Evolutionary conservation across 495 filamentous ascomycete species (phyloP).

Genomic region (Clohesyomyces aquaticus): DNA sequence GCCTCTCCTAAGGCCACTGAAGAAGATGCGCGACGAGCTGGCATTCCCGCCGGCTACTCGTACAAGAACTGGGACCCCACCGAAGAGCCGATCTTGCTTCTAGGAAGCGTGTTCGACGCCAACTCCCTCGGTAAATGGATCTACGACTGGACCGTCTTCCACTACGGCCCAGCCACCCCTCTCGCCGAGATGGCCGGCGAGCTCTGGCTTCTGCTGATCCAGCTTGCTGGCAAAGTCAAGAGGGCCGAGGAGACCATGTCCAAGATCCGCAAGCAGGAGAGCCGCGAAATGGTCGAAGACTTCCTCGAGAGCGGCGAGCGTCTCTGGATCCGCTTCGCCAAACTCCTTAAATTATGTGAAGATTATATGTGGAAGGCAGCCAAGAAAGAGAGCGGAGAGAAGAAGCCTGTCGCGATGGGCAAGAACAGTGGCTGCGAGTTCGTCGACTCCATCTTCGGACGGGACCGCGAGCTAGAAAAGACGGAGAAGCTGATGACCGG

Average conservation of each 20-base stretch:
- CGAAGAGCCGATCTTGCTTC: constrained; percentile 88
- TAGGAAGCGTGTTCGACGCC: constrained; percentile 96
- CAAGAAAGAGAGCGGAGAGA: constrained; percentile 62
- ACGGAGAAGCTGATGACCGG: constrained; percentile 96
- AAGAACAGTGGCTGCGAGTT: constrained; percentile 95
- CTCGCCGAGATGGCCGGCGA: constrained; percentile 93
- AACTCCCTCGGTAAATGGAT: constrained; percentile 99
- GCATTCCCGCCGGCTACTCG: constrained; percentile 89
- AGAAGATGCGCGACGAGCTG: constrained; percentile 75
- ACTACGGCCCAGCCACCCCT: constrained; percentile 80
- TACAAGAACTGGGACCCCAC: constrained; percentile 98
- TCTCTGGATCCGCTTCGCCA: constrained; percentile 82
- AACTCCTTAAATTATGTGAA: constrained; percentile 87
- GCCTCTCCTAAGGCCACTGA: constrained; percentile 74
- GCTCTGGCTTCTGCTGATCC: constrained; percentile 92
- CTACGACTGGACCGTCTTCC: constrained; percentile 98
- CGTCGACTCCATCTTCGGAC: constrained; percentile 94
- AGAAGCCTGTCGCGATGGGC: constrained; percentile 73
- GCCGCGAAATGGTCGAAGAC: constrained; percentile 81
- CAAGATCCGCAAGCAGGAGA: constrained; percentile 70
- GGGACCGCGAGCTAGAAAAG: constrained; percentile 85
- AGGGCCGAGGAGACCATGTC: constrained; percentile 80
- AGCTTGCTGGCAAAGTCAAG: constrained; percentile 95
- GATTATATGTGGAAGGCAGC: constrained; percentile 87
- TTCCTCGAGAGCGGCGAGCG: constrained; percentile 91